Evolutionary conservation across 169 alveolate species (phyloP).

Genomic region (Pseudocohnilembus persalinus): DNA sequence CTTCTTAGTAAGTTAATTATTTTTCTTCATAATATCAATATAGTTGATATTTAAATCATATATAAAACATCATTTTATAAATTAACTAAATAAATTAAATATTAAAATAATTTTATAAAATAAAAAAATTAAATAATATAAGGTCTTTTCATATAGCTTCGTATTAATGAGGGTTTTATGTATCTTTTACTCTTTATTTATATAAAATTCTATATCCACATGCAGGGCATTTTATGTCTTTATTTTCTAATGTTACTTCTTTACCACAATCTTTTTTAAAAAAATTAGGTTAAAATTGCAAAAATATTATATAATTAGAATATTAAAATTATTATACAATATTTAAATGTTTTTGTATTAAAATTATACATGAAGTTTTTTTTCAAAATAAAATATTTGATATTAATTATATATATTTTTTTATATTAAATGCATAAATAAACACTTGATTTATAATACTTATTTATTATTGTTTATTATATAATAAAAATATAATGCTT

Average conservation of each 20-base stretch:
- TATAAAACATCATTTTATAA: too few species aligned
- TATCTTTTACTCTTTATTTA: slow-evolving; percentile 6
- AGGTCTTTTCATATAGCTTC: slow-evolving; percentile 7
- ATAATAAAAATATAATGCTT: too few species aligned
- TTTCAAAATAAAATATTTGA: neutral
- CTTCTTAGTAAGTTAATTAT: too few species aligned
- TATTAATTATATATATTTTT: neutral
- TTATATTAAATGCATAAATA: neutral
- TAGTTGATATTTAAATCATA: too few species aligned
- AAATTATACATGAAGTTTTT: neutral
- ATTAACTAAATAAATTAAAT: too few species aligned
- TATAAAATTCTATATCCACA: slow-evolving; percentile 15
- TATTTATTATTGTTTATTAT: too few species aligned
- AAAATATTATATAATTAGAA: neutral
- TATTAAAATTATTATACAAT: neutral
- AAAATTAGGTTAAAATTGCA: neutral
- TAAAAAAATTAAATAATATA: neutral
- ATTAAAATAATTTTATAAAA: too few species aligned
- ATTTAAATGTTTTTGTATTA: neutral
- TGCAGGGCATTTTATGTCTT: slow-evolving; percentile 8
- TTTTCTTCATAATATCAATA: too few species aligned
- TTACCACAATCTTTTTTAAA: slow-evolving; percentile 7
- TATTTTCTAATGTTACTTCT: slow-evolving; percentile 9
- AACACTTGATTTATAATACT: neutral
- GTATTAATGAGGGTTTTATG: slow-evolving; percentile 1